Evolutionary conservation across 2,329 filamentous ascomycete genomes (phyloP), one percentile per base, ranked within the genome.

Genomic region (Ilyonectria destructans): DNA sequence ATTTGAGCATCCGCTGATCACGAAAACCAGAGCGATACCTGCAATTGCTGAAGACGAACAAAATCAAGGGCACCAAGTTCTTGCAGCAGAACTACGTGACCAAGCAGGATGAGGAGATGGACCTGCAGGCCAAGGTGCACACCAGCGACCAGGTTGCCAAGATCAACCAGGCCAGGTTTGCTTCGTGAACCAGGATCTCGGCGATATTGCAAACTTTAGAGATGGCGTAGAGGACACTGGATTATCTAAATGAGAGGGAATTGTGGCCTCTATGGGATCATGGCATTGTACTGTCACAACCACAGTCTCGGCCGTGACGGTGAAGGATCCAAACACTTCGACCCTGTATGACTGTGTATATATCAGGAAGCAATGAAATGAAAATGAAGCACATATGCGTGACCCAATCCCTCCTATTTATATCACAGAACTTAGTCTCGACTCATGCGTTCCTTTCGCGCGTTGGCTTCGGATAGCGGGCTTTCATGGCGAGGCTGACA

Each of bases 61-160:
- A 93, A 83, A 87, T 96, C 80, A 92, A 90, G 84, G 93, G 93
- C 67, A 94, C 93, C 81, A 85, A 94, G 71, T 95, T 94, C 76
- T 84, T 94, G 78, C 93, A 95, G 83, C 91, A 93, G 79, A 94
- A 95, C 84, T 93, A 93, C 82, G 79, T 91, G 68, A 82, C 85
- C 59, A 87, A 91, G 84, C 80, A 84, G 76, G 82, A 83, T 45
- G 77, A 82, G 71, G 79, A 81, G 65, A 68, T 82, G 61, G 81
- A 83, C 69, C 69, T 78, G 58, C 79, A 75, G 55, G 81, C 80
- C 67, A 81, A 80, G 75, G 80, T 82, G 48, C 81, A 82, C 75
- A 77, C 80, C 62, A 79, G 74, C 74, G 73, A 84, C 78, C 81
- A 80, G 77, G 77, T 83, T 63, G 78, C 79, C 71, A 81, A 79